Evolutionary conservation across 2,329 filamentous ascomycete species (phyloP), one percentile per base, ranked within the genome.

Genomic region (Fusarium albidum): DNA sequence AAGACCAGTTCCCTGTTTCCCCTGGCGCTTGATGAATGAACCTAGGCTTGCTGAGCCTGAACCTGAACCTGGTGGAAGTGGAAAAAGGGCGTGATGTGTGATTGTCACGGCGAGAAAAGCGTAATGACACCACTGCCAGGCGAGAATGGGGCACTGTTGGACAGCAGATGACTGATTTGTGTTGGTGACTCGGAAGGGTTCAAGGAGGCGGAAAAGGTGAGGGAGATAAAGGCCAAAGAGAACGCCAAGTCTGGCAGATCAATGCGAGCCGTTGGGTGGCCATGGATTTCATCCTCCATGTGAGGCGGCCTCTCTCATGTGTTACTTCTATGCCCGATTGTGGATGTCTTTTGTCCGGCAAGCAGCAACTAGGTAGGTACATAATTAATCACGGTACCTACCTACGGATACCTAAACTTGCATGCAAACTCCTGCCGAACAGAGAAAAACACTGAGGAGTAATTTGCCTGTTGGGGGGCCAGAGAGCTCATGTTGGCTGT

Each of bases 1-100:
- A 62, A 59, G 50, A 11, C 41, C 39, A 62, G 17, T 41, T 40
- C 46, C 59, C 35, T 62, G 58, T 35, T 48, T 45, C 29, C 43
- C 21, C 41, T 47, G 32, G 48, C 29, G 43, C 44, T 57, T 14
- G 17, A 55, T 14, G 17, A 55, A 26, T 57, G 27, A 32, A 31
- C 34, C 41, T 40, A 31, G 26, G 31, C 21, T 21, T 21, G 21
- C 21, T 47, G 14, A 39, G 40, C 26, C 42, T 51, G 49, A 48
- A 40, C 49, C 35, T 60, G 47, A 43, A 42, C 45, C 40, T 31
- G 33, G 37, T 18, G 17, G 47, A 32, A 45, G 50, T 15, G 41
- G 21, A 21, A 21, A 21, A 21, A 31, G 28, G 35, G n/a, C 5
- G 29, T 17, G 18, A 39, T n/a, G 29, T 41, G 28, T 29, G 37